Base-by-base conservation (phyloP, 2,329 filamentous ascomycete species). In the Cladosporium sphaerospermum region DNA sequence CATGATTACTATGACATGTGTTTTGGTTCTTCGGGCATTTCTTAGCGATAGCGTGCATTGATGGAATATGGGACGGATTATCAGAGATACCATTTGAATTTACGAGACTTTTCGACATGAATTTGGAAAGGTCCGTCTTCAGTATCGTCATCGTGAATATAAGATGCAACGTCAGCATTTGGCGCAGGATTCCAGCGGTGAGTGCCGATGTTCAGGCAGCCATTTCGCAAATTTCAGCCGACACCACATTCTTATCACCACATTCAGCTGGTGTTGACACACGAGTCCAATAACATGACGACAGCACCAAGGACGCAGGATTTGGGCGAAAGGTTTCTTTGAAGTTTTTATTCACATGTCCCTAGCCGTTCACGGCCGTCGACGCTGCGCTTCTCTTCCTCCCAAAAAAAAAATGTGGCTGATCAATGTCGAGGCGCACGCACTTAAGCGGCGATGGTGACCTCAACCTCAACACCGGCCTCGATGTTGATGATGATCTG, bases 401-500 rank as follows among this genome's bases (percentile, higher is more conserved):
- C 48, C 48, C 40, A 32, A 14, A n/a, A 14, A 34, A 32, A 28
- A 34, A 40, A n/a, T n/a, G 23, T 36, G 47, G 40, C 23, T 23
- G 23, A 23, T 23, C 23, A 8, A 8, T 31, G 48, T 51, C 37
- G n/a, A 33, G n/a, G 36, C 37, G 16, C 11, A 9, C 40, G 40
- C 40, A 51, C 44, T 64, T 87, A 89, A 73, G 88, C 87, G 72
- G 88, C 88, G 72, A 93, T 93, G 73, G 88, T 93, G 68, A 93
- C 88, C 82, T 93, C 88, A 67, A 93, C 88, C 82, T 93, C 88
- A 71, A 93, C 88, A 79, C 88, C 88, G 63, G 88, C 88, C 80
- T 93, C 88, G 74, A 93, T 93, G 81, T 93, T 95, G 81, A 93
- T 87, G 74, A 93, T 93, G 81, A 93, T 91, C 78, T 89, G 86